Evolutionary conservation across 1,284 basidiomycete species (phyloP).

Genomic region (Cryptococcus amylolentus): DNA sequence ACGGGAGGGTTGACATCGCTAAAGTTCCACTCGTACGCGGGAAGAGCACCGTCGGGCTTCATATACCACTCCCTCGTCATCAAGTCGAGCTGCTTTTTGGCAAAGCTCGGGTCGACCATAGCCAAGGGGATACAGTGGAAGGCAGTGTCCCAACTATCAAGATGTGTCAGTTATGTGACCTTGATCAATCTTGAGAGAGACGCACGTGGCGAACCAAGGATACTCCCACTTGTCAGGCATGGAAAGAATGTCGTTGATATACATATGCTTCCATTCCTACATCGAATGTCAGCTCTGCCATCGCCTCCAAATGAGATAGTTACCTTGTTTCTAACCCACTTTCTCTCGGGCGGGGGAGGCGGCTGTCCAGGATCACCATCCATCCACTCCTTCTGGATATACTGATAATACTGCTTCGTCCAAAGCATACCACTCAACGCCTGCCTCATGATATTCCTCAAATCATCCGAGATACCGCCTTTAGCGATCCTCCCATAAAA

Average conservation of each 20-base stretch:
- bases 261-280: slow-evolving; percentile 89
- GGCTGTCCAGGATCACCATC: slow-evolving; percentile 93
- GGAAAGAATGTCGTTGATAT: slow-evolving; percentile 91
- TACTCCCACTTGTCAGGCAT: slow-evolving; percentile 99
- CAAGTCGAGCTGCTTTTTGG: slow-evolving; percentile 94
- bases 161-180: slow-evolving; percentile 5
- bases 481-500: slow-evolving; percentile 81
- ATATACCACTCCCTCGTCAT: slow-evolving; percentile 97
- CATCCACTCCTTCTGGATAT: slow-evolving; percentile 94
- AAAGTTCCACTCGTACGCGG: slow-evolving; percentile 99
- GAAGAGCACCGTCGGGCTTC: slow-evolving; percentile 96
- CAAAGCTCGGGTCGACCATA: slow-evolving; percentile 88
- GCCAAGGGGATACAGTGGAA: slow-evolving; percentile 98
- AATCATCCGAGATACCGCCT: slow-evolving; percentile 82
- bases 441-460: slow-evolving; percentile 94
- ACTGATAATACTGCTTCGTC: slow-evolving; percentile 97
- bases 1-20: slow-evolving; percentile 95
- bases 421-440: slow-evolving; percentile 98
- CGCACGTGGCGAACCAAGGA: slow-evolving; percentile 78
- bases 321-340: slow-evolving; percentile 77
- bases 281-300: not conserved
- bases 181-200: not conserved
- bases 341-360: slow-evolving; percentile 84
- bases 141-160: slow-evolving; percentile 74
- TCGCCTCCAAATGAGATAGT: slow-evolving; percentile 19